phyloP scores from a whole-genome alignment of 1,139 yeast species.

The Pichia norvegensis region DNA sequence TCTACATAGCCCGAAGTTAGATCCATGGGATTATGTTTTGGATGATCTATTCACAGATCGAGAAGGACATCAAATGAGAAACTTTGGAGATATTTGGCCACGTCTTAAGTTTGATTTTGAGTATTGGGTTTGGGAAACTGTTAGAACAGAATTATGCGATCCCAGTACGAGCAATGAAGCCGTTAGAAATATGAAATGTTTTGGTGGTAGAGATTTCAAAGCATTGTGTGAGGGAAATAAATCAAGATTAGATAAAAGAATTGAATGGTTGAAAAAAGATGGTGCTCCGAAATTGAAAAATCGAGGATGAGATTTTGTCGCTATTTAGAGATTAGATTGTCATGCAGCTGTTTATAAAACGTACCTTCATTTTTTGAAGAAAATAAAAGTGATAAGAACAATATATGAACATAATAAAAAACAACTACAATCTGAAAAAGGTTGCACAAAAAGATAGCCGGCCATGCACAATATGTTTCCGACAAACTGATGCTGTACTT shows the following conservation, averaged over 20 bases:
- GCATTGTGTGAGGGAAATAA: slow-evolving; percentile 16
- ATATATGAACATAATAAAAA: slow-evolving; percentile 28
- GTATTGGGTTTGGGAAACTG: slow-evolving; percentile 19
- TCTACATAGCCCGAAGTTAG: slow-evolving; percentile 34
- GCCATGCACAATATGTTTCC: slow-evolving; percentile 44
- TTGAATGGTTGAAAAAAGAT: slow-evolving; percentile 21
- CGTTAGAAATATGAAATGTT: slow-evolving; percentile 14
- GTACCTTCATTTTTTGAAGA: too few relatives aligned
- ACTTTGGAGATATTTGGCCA: slow-evolving; percentile 18
- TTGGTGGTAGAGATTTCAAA: slow-evolving; percentile 15
- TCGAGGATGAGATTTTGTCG: neutral
- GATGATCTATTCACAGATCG: slow-evolving; percentile 15
- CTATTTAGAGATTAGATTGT: too few relatives aligned
- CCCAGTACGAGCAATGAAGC: slow-evolving; percentile 1
- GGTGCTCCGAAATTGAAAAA: neutral
- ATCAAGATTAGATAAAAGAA: slow-evolving; percentile 13
- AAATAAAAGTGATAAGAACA: too few relatives aligned
- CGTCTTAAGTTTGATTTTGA: slow-evolving; percentile 17
- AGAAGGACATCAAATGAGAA: slow-evolving; percentile 14
- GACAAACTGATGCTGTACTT: slow-evolving; percentile 39
- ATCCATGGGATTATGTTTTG: slow-evolving; percentile 22
- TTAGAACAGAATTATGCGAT: slow-evolving; percentile 18
- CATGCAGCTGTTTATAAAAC: too few relatives aligned
- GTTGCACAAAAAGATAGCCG: slow-evolving; percentile 37
- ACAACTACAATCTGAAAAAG: slow-evolving; percentile 34